Evolutionary conservation across 2,329 filamentous ascomycete genomes (phyloP), one percentile per base, ranked within the genome.

Genomic region (Blumeriella jaapii): DNA sequence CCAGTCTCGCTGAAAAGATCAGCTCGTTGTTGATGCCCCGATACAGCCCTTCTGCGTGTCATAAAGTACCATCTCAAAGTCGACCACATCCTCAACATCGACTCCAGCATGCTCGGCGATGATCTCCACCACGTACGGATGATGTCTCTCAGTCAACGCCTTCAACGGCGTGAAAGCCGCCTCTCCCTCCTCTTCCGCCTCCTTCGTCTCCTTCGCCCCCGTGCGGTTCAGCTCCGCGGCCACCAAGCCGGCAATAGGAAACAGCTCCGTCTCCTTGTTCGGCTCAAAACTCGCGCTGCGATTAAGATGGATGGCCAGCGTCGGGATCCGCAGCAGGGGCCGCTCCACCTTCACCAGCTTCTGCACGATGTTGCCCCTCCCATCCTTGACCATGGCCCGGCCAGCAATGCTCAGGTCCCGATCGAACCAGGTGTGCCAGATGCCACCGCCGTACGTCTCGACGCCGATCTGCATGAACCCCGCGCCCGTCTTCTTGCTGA

Each of bases 351-450:
- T 91, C 61, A 96, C 74, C 38, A 98, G 70, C 60, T 80, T 87
- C 61, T 85, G 81, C 43, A 78, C 73, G 46, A 93, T 82, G 45
- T 71, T 77, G 33, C 82, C 83, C 39, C 82, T 71, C 29, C 69
- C 70, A 38, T 78, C 77, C 50, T 72, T 76, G 37, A 91, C 82
- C 66, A 96, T 78, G 10, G 83, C 83, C 40, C 91, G 73, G 6
- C 91, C 91, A 19, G 91, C 91, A 35, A 96, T 76, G 50, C 83
- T 82, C 43, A 98, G 65, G 58, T 98, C 91, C 32, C 91, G 78
- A 59, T 98, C 91, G 55, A 98, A 98, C 91, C 82, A 98, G 29
- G 84, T 93, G 61, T 95, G 87, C 89, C 89, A 96, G 53, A 96
- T 78, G 37, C 91, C 91, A 42, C 91, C 91, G 34, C 91, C 91